Base-by-base conservation (phyloP, 306 rosid species). In the Cucumis cinereus region DNA sequence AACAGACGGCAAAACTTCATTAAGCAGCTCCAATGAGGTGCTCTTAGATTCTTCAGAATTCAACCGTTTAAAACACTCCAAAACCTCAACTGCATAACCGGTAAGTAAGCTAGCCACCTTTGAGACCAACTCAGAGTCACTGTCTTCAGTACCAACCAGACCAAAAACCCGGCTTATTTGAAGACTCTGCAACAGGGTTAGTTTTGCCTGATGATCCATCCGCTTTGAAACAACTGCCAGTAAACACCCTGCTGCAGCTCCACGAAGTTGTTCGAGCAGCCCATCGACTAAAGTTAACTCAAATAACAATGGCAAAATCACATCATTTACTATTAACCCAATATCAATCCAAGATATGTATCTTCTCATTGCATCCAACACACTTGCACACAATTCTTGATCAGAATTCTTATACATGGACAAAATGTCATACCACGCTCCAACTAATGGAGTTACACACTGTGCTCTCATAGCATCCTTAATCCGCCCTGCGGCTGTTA, bases 261-360 rank as follows among this genome's bases (percentile, higher is more conserved):
- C 86, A 7, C 93, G 97, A 12, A 90, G 89, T 78, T 83, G 91
- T 71, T 89, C 96, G 1, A 88, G 86, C 57, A 89, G 72, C 58
- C 87, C 82, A 81, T 83, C 89, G 79, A 73, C 90, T 88, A 94
- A 83, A 77, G 90, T 79, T 86, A 92, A 82, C 77, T 94, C 96
- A 84, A 94, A 94, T 79, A 94, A 81, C 77, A 92, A 71, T 0
- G 97, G 96, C 74, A 90, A 77, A 79, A 94, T 90, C 7, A 78
- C 84, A 75, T 94, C 99, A 82, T 94, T 94, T 69, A 80, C 97
- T 53, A 94, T 85, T 75, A 94, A 86, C 55, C 95, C 86, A 17
- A 94, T 94, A 77, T 94, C 99, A 24, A 94, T 94, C 99, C 99
- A 94, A 61, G 97, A 88, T 75, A 91, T 87, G 84, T 81, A 91